phyloP scores from a whole-genome alignment of 345 rosid genomes.

The Sapria himalayana region DNA sequence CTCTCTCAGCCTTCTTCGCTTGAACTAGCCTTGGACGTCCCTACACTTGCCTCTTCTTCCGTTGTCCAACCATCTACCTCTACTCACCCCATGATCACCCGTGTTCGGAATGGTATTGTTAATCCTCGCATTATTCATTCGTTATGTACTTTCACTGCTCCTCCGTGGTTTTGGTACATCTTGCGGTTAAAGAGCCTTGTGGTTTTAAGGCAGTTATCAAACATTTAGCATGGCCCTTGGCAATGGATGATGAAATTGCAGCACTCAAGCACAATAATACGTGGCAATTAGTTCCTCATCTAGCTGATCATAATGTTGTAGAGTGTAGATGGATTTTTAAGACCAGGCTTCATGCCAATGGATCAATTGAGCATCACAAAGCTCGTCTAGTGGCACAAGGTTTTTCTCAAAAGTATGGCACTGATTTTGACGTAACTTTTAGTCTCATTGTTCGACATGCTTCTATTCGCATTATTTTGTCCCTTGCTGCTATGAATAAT shows the following conservation, averaged over 20 bases:
- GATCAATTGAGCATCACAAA: not conserved
- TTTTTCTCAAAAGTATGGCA: not conserved
- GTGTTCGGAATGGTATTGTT: not conserved
- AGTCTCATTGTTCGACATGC: not conserved
- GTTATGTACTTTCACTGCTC: not conserved
- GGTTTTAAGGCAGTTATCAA: conserved; percentile 1
- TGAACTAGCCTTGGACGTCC: not conserved
- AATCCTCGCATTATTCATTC: not conserved
- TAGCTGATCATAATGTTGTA: not conserved
- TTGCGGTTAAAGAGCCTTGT: not conserved
- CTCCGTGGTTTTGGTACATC: not conserved
- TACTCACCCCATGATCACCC: conserved; percentile 1
- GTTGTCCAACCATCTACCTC: not conserved
- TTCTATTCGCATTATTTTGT: not conserved
- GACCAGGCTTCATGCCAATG: not conserved
- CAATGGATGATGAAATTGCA: not conserved
- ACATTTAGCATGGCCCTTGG: not conserved
- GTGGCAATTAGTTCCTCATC: conserved; percentile 1
- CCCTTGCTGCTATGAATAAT: not conserved
- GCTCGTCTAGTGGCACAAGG: not conserved
- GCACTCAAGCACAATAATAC: conserved; percentile 2
- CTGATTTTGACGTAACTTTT: not conserved
- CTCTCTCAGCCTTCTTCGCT: not conserved
- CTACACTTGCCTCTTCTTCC: not conserved
- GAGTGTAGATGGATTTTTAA: not conserved